Conservation (phyloP, 345 rosid species). For the Salix dunnii region DNA sequence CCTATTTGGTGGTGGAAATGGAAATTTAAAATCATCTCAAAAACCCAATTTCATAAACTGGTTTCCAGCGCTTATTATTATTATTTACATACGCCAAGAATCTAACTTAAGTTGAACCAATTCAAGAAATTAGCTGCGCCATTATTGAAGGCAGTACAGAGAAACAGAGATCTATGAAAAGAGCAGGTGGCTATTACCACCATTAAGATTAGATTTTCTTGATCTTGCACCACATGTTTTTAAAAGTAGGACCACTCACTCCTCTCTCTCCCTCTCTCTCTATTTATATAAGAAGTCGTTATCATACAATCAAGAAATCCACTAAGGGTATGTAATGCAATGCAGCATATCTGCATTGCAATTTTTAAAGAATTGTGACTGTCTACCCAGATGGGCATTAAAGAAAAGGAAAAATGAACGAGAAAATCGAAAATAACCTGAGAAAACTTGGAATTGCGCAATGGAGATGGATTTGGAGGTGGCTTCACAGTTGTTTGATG, state of each 20-base stretch:
- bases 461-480: slow-evolving; percentile 89
- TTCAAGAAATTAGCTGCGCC: too few species aligned
- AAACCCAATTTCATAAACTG: background rate
- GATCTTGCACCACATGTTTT: background rate
- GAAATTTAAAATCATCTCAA: background rate
- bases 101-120: too few species aligned
- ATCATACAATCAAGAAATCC: background rate
- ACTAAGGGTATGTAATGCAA: background rate
- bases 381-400: background rate
- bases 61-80: too few species aligned
- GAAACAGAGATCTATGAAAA: background rate
- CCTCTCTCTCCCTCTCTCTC: background rate
- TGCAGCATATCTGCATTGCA: background rate
- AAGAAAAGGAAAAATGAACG: background rate
- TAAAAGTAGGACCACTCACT: background rate
- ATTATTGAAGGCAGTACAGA: too few species aligned
- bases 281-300: background rate
- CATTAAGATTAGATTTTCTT: slow-evolving; percentile 5
- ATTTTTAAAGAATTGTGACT: background rate
- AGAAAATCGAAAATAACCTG: slow-evolving; percentile 44
- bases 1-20: background rate
- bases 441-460: slow-evolving; percentile 78
- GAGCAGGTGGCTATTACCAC: background rate
- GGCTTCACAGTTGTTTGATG: slow-evolving; percentile 53
- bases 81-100: too few species aligned